Evolutionary conservation across 164 flowering plant genomes (phyloP).

Genomic region (Vitis rupestris): DNA sequence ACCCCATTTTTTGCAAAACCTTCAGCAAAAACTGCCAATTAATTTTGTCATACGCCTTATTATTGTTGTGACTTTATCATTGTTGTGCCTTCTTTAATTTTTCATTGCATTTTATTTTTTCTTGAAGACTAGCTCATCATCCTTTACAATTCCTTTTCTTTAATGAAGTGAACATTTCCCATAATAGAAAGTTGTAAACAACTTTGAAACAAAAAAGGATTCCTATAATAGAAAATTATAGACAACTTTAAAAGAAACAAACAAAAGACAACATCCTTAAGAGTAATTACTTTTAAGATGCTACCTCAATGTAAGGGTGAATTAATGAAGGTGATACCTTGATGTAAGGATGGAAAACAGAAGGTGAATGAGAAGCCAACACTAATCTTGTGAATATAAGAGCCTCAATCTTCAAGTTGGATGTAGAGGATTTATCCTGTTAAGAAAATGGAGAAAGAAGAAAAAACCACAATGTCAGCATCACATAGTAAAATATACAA

Average conservation of each 20-base stretch:
- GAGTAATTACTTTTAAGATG: not conserved
- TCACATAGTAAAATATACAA: not conserved
- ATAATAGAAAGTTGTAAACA: too few species aligned
- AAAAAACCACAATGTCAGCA: slow-evolving; percentile 7
- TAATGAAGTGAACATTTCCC: too few species aligned
- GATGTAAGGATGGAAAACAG: slow-evolving; percentile 88
- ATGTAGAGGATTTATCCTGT: slow-evolving; percentile 90
- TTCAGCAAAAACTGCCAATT: too few species aligned
- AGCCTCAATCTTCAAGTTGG: slow-evolving; percentile 95
- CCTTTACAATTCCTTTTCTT: too few species aligned
- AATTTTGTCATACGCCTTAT: too few species aligned
- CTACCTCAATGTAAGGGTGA: slow-evolving; percentile 75
- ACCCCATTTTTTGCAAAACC: too few species aligned
- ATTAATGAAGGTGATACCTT: slow-evolving; percentile 51
- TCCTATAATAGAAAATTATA: not conserved
- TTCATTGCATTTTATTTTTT: too few species aligned
- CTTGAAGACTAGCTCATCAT: too few species aligned
- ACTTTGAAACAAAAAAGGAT: too few species aligned
- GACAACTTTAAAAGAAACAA: not conserved
- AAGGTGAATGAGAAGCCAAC: slow-evolving; percentile 89
- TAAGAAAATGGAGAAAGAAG: slow-evolving; percentile 1
- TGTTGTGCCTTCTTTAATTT: too few species aligned
- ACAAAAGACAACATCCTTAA: not conserved
- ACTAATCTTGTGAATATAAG: slow-evolving; percentile 91
- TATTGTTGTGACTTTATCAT: too few species aligned